Percentiles rank a stretch among this genome's conserved stretches.
These are phyloP conservation scores for Solanum sejunctum DNA, from an alignment of 257 asterid species.

Conservation along the genomic window DNA sequence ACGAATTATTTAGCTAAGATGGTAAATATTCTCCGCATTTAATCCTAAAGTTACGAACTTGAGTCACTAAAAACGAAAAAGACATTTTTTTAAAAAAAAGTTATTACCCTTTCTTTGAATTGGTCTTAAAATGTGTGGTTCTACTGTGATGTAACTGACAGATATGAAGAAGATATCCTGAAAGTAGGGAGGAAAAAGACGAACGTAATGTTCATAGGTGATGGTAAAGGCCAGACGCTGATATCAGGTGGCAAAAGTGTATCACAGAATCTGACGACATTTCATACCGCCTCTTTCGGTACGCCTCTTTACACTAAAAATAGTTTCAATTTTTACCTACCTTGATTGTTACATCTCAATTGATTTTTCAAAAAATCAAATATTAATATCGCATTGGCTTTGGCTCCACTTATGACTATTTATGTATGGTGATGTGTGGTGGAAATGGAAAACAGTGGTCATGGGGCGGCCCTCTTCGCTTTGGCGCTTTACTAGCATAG, in stretches of 20 bases:
- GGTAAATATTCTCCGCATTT: too few relatives aligned
- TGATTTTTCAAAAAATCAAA: not conserved
- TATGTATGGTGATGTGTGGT: not conserved
- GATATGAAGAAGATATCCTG: slow-evolving; percentile 65
- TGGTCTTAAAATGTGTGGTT: too few relatives aligned
- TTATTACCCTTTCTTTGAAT: too few relatives aligned
- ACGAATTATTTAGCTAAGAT: too few relatives aligned
- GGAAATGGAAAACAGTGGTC: not conserved
- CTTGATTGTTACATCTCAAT: not conserved
- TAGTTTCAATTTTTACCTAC: not conserved
- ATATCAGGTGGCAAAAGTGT: slow-evolving; percentile 76
- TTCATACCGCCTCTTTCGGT: slow-evolving; percentile 91
- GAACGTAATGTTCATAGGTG: slow-evolving; percentile 81
- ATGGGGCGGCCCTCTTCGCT: not conserved
- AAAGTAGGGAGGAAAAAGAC: slow-evolving; percentile 88
- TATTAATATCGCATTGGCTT: not conserved
- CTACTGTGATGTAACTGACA: not conserved
- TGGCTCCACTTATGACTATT: not conserved
- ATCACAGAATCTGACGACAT: slow-evolving; percentile 60
- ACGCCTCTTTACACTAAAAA: slow-evolving; percentile 10
- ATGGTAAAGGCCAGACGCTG: slow-evolving; percentile 80
- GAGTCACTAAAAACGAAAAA: too few relatives aligned
- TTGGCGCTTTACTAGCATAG: not conserved
- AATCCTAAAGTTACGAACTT: too few relatives aligned
- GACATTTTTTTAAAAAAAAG: too few relatives aligned